Evolutionary conservation across 495 filamentous ascomycete genomes (phyloP).

Genomic region (Daldinia caldariorum): DNA sequence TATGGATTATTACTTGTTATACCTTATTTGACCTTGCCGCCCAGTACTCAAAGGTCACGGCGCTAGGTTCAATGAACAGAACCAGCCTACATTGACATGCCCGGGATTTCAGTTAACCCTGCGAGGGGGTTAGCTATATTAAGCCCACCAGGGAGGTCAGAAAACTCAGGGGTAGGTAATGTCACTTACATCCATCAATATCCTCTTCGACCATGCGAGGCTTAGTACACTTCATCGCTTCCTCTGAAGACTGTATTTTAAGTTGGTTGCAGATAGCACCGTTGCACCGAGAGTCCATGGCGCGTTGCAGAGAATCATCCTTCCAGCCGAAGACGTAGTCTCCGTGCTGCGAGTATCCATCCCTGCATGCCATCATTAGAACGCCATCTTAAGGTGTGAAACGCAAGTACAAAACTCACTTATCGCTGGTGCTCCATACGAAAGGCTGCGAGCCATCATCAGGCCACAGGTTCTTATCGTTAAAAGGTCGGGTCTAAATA

Average conservation of each 20-base stretch:
- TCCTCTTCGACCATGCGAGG: conserved; percentile 53
- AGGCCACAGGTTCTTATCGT: conserved; percentile 49
- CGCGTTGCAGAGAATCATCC: conserved; percentile 51
- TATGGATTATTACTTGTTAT: too few species aligned
- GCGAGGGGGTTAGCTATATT: conserved; percentile 32
- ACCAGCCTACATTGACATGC: conserved; percentile 21
- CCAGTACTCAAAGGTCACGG: too few species aligned
- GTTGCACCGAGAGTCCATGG: conserved; percentile 54
- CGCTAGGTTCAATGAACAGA: not conserved
- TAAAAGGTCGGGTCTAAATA: conserved; percentile 48
- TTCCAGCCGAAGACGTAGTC: conserved; percentile 57
- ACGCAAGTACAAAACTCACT: conserved; percentile 43
- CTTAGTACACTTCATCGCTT: conserved; percentile 55
- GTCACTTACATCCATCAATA: conserved; percentile 56
- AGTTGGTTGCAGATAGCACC: conserved; percentile 49
- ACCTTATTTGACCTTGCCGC: too few species aligned
- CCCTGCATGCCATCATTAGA: conserved; percentile 37
- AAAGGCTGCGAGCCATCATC: conserved; percentile 52
- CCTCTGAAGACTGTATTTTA: conserved; percentile 48
- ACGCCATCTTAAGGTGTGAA: not conserved
- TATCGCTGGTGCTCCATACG: conserved; percentile 47
- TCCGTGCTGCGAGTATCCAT: conserved; percentile 52
- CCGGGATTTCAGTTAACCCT: conserved; percentile 45
- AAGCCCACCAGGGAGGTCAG: not conserved
- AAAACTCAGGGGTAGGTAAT: not conserved